Evolutionary conservation across 352 stramenopile genomes (phyloP), one percentile per base, ranked within the genome.

Genomic region (Phytophthora sp.): DNA sequence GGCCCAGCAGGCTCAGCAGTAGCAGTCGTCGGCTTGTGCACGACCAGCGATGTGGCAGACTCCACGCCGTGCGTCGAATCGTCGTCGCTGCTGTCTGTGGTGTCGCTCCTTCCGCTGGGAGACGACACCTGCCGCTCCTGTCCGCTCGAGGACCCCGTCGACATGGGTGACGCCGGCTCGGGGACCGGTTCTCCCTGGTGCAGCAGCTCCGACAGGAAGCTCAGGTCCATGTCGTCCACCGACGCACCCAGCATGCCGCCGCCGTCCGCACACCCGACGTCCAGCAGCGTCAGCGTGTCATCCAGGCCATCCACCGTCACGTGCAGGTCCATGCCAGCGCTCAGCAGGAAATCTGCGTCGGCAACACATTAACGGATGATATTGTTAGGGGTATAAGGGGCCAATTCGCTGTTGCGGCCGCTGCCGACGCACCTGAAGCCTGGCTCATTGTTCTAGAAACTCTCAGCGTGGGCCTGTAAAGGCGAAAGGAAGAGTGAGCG

Each of bases 171-270:
- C 17, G 28, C 9, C 1, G 64, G 64, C 13, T 73, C 64, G 11
- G 64, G 64, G 6, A 73, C 52, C 2, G 50, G 43, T 0, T 72
- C 64, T 17, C 45, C 38, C 50, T 58, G 41, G 5, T 65, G 53
- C 20, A 77, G 57, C 28, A 73, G 31, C 17, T 76, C 62, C 20
- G 62, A 69, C 1, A 76, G 42, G 49, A 70, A 76, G 10, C 35
- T 66, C 52, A 76, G 21, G 49, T 76, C 67, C 35, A 73, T 35
- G 44, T 73, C 67, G 28, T 76, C 62, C 37, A 72, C 53, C 2
- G 28, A 51, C 5, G 56, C 41, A n/a, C 31, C 57, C 17, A 68
- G 37, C 50, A 63, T 37, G 4, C 43, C 50, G 57, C 49, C 45
- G 4, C 31, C 41, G 27, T 53, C 32, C 1, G 41, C 52, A 0